Evolutionary conservation across 2,329 filamentous ascomycete species (phyloP).

Genomic region (Talaromyces sp.): DNA sequence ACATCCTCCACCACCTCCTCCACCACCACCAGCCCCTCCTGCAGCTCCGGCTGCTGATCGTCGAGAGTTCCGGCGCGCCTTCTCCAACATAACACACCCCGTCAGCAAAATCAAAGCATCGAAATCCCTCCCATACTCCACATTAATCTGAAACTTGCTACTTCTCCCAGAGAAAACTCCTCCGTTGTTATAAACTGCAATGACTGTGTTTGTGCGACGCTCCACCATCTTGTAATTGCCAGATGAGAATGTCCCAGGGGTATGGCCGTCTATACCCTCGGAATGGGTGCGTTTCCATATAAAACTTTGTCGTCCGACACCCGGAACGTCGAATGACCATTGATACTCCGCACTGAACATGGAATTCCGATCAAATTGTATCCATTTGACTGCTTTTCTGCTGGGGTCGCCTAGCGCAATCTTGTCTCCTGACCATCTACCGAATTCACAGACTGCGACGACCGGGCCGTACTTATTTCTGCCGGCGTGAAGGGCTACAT

Average conservation of each 20-base stretch:
- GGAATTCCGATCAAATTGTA: conserved; percentile 26
- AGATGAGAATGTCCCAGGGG: conserved; percentile 17
- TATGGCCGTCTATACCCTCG: conserved; percentile 25
- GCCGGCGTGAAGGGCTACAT: background rate
- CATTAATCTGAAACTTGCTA: conserved; percentile 13
- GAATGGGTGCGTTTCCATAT: conserved; percentile 31
- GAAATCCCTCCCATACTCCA: conserved; percentile 15
- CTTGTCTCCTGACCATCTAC: conserved; percentile 30
- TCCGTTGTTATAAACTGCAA: conserved; percentile 16
- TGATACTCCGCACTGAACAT: conserved; percentile 23
- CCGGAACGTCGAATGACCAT: conserved; percentile 21
- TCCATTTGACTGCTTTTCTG: conserved; percentile 24
- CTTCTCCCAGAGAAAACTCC: background rate
- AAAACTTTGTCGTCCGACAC: conserved; percentile 21
- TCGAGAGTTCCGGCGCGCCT: conserved; percentile 3
- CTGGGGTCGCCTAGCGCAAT: conserved; percentile 30
- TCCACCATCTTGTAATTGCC: conserved; percentile 29
- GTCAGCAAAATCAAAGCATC: conserved; percentile 10
- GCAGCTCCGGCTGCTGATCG: background rate
- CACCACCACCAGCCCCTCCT: background rate
- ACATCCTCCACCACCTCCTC: background rate
- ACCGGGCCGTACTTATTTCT: conserved; percentile 8
- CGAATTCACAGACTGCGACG: conserved; percentile 29
- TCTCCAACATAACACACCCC: conserved; percentile 9
- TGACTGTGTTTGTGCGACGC: conserved; percentile 14